Evolutionary conservation across 2,329 filamentous ascomycete genomes (phyloP).

Genomic region (Hymenoscyphus albidus): DNA sequence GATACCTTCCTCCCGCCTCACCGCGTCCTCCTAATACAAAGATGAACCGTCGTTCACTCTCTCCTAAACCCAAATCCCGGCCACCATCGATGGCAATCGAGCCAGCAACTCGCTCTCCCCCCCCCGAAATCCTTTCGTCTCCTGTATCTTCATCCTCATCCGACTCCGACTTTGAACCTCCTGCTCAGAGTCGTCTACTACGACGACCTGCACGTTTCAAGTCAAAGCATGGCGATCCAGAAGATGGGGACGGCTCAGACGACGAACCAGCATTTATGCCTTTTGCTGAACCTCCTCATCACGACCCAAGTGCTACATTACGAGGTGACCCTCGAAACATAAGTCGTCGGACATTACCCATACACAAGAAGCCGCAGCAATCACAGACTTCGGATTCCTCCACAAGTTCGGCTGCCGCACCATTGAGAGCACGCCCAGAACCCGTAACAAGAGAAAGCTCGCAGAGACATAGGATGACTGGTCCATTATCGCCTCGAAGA

Average conservation of each 20-base stretch:
- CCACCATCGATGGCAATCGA: constrained; percentile 20
- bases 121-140: constrained; percentile 19
- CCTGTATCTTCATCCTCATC: constrained; percentile 23
- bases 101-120: constrained; percentile 18
- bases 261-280: constrained; percentile 34
- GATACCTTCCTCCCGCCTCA: constrained; percentile 26
- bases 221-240: constrained; percentile 23
- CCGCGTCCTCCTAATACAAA: constrained; percentile 29
- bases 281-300: constrained; percentile 22
- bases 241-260: constrained; percentile 32
- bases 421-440: constrained; percentile 19
- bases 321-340: constrained; percentile 26
- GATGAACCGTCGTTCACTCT: constrained; percentile 26
- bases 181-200: constrained; percentile 31
- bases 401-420: constrained; percentile 42
- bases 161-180: constrained; percentile 28
- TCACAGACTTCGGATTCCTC: constrained; percentile 59
- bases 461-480: constrained; percentile 27
- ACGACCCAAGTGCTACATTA: constrained; percentile 33
- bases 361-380: constrained; percentile 26
- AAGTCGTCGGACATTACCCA: constrained; percentile 4
- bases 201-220: constrained; percentile 30
- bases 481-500: constrained; percentile 55
- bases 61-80: constrained; percentile 25
- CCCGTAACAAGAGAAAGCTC: constrained; percentile 16